Evolutionary conservation across 106 monocot genomes (phyloP), one percentile per base, ranked within the genome.

Genomic region (Xerophyta viscosa): DNA sequence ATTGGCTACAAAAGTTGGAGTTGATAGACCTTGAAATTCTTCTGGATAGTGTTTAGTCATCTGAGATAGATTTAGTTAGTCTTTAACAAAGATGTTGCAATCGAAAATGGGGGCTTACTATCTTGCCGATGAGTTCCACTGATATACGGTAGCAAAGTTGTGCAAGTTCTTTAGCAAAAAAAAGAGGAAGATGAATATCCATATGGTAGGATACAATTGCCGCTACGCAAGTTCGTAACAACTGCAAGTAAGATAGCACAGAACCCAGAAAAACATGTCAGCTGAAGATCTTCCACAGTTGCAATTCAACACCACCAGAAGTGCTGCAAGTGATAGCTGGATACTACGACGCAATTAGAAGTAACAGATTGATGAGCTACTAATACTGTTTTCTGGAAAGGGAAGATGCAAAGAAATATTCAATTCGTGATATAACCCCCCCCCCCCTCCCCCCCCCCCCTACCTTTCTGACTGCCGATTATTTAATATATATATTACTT

Each of bases 11-110:
- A 54, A 2, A 96, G 73, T 54, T 96, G 94, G 26, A 88, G 88
- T 15, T 84, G 88, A 27, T 88, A 96, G 27, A 96, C 94, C 62
- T 96, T 96, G 56, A 76, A 96, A 52, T 70, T 92, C 78, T 96
- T 96, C 70, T 96, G 94, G 13, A 96, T 98, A 41, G 96, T 89
- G 42, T 89, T 98, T 53, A n/a, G 96, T 98, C 96, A 98, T 89
- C 96, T 98, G 53, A 51, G 37, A 57, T 52, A 20, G 61, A 55
- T n/a, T 20, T 61, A 39, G 63, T 88, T 72, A 93, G 87, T 83
- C 33, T 49, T 20, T 61, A 27, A 64, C 57, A 29, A 66, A 37
- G 24, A 27, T n/a, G n/a, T n/a, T n/a, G n/a, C n/a, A n/a, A n/a
- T n/a, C n/a, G n/a, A n/a, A n/a, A n/a, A n/a, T n/a, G n/a, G n/a